Conservation (phyloP, 1,284 basidiomycete species). For the Leccinum subfulvum region DNA sequence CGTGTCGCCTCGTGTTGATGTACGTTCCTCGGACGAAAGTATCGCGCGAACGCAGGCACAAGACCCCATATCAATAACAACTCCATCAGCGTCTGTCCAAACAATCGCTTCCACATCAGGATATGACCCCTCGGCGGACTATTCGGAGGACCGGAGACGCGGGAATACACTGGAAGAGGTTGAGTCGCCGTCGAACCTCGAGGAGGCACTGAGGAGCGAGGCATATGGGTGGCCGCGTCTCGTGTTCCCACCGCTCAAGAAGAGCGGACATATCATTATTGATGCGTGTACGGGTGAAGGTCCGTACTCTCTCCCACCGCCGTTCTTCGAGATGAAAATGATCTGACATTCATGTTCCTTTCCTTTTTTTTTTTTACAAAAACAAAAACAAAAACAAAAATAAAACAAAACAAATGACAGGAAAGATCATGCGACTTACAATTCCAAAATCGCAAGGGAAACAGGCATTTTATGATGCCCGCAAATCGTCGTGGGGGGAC, state of each 20-base stretch:
- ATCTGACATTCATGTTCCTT: conserved; percentile 5
- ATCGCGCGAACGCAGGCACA: conserved; percentile 17
- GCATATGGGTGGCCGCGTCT: conserved; percentile 89
- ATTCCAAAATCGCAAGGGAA: conserved; percentile 92
- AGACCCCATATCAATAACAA: conserved; percentile 13
- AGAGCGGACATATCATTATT: conserved; percentile 89
- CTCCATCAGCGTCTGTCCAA: conserved; percentile 17
- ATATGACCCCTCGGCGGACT: not conserved
- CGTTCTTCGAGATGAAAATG: conserved; percentile 9
- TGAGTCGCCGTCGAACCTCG: conserved; percentile 37
- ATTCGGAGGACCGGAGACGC: conserved; percentile 5
- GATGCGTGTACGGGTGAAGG: conserved; percentile 87
- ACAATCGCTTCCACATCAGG: conserved; percentile 15
- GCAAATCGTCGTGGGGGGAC: conserved; percentile 93
- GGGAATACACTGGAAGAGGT: conserved; percentile 7
- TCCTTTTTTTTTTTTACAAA: conserved; percentile 30
- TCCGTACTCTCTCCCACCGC: conserved; percentile 33
- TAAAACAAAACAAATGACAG: conserved; percentile 39
- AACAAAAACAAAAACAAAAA: not conserved
- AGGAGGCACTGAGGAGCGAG: conserved; percentile 56
- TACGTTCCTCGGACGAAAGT: conserved; percentile 15
- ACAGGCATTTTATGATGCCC: conserved; percentile 92
- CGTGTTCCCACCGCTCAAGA: conserved; percentile 87
- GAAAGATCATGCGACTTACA: conserved; percentile 87
- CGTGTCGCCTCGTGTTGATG: conserved; percentile 30